Base-by-base conservation (phyloP, 2,329 filamentous ascomycete species). In the Golovinomyces cichoracearum region DNA sequence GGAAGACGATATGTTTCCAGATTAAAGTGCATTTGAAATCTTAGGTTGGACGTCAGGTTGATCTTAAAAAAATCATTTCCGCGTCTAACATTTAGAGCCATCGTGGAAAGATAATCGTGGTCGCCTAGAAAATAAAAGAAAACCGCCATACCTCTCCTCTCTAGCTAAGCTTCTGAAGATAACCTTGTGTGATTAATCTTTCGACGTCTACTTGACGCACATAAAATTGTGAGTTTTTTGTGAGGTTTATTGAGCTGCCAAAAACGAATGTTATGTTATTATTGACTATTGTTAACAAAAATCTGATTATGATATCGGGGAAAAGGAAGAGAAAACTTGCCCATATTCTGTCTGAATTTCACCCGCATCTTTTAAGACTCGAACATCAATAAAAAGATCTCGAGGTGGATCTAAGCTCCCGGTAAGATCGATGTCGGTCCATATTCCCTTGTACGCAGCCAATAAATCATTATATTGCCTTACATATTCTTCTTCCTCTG, bases 341-440 rank as follows among this genome's bases (percentile, higher is more conserved):
- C 90, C 90, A 61, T 98, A 98, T 69, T 98, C 92, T 0, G 90
- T 98, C 66, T 98, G 88, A 54, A 98, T 94, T 68, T 98, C 90
- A 4, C 92, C 90, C 1, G 88, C 90, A 66, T 98, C 90, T 62
- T 90, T 94, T 54, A 98, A 66, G 45, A 98, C 90, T 44, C 90
- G 72, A 31, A 98, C 90, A 63, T 98, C 90, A 57, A 98, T 93
- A 63, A 95, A 98, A 48, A 98, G 66, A 64, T 98, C 90, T 57
- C 76, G 76, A n/a, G 90, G 90, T 22, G 90, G 90, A 60, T 93
- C 85, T 60, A 98, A 67, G 59, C 82, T 90, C 27, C 90, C 90
- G 2, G 90, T 94, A 49, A 98, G 68, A 63, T 98, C 90, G 55
- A 98, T 81, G 61, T 98, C 90, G 19, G 88, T 95, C 88, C 88